A percentile compares a stretch with the other conserved stretches of the same genome.
Evolutionary conservation across 2,329 filamentous ascomycete species (phyloP).

Genomic region (Akanthomyces dipterigenus): DNA sequence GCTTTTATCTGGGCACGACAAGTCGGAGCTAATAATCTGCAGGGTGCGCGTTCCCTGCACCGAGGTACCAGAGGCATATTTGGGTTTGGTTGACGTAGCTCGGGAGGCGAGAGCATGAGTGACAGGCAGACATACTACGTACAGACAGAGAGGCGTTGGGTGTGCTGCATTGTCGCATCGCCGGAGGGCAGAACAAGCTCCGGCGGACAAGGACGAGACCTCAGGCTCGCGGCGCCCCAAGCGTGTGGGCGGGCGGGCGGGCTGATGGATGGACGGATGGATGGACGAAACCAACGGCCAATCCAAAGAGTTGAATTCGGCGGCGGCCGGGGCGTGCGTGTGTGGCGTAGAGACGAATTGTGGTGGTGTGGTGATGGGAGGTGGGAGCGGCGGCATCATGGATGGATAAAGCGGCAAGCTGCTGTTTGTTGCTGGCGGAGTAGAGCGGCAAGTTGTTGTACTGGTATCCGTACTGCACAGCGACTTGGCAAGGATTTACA

Average conservation of each 20-base stretch:
- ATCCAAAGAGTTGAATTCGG: not conserved
- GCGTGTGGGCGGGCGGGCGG: too few species aligned
- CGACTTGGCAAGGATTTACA: not conserved
- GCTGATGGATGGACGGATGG: too few species aligned
- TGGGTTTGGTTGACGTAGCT: not conserved
- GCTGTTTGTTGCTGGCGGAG: too few species aligned
- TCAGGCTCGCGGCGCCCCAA: too few species aligned
- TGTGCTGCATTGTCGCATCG: not conserved
- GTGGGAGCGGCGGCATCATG: not conserved
- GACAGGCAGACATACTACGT: too few species aligned
- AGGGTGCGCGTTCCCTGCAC: not conserved
- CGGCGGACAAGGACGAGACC: not conserved
- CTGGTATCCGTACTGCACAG: not conserved
- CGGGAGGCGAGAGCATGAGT: not conserved
- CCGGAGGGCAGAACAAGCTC: conserved; percentile 7
- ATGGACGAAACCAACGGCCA: not conserved
- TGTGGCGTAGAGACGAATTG: not conserved
- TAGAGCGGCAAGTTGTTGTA: too few species aligned
- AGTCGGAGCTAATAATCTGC: not conserved
- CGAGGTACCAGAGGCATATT: not conserved
- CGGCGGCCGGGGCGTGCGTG: not conserved
- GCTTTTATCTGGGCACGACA: not conserved
- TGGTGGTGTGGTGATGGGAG: not conserved
- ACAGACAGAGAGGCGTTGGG: not conserved
- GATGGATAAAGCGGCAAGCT: conserved; percentile 6